phyloP scores from a whole-genome alignment of 208 protist species.

The Naegleria fowleri region DNA sequence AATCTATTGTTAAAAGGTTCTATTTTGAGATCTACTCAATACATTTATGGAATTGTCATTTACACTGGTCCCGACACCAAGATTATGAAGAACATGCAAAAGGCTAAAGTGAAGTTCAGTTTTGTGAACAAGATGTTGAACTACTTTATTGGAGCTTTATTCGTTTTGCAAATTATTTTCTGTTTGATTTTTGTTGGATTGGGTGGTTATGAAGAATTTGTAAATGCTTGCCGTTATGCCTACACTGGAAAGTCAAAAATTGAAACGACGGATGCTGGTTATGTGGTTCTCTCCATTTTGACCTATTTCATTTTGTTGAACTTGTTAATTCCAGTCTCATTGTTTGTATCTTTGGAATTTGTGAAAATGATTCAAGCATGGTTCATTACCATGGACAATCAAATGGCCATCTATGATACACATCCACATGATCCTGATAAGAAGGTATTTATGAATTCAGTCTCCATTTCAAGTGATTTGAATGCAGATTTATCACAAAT shows the following conservation, averaged over 20 bases:
- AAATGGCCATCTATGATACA: slow-evolving; percentile 54
- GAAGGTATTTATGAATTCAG: background rate
- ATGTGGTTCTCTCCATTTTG: slow-evolving; percentile 28
- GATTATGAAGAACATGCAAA: slow-evolving; percentile 67
- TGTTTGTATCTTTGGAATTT: slow-evolving; percentile 78
- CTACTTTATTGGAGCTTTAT: slow-evolving; percentile 54
- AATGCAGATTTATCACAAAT: slow-evolving; percentile 72
- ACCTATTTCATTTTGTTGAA: slow-evolving; percentile 79
- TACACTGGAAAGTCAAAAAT: background rate
- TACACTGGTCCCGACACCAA: slow-evolving; percentile 79
- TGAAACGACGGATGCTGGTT: background rate
- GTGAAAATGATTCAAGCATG: slow-evolving; percentile 71
- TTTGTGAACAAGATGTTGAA: slow-evolving; percentile 62
- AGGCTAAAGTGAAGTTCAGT: slow-evolving; percentile 54
- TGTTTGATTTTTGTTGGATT: background rate
- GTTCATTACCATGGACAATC: slow-evolving; percentile 61
- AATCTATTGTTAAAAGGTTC: slow-evolving; percentile 75
- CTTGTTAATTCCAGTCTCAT: slow-evolving; percentile 78
- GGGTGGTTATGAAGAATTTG: background rate
- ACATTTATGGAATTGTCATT: slow-evolving; percentile 64
- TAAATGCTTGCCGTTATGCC: background rate
- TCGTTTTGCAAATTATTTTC: slow-evolving; percentile 36
- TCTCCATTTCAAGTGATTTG: slow-evolving; percentile 60
- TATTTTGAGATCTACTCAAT: slow-evolving; percentile 76
- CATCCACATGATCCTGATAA: slow-evolving; percentile 57